These are phyloP conservation scores for Agapanthus africanus DNA, from an alignment of 106 monocot genomes.

Conservation along the genomic window DNA sequence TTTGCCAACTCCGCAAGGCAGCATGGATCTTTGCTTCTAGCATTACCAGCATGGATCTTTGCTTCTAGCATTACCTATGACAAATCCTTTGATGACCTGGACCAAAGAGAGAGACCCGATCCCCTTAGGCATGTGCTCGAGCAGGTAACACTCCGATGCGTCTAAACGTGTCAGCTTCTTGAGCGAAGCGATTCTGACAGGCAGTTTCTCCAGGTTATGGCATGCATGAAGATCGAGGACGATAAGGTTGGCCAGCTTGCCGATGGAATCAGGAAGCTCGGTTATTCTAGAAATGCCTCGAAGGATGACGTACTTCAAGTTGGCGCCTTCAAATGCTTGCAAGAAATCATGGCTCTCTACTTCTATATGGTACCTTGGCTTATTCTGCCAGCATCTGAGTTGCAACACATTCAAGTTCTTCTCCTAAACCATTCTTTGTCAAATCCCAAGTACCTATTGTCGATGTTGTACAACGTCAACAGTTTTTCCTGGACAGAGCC, in stretches of 20 bases:
- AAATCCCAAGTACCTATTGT: conserved; percentile 4
- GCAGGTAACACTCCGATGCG: conserved; percentile 24
- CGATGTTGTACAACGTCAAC: conserved; percentile 12
- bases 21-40: background rate
- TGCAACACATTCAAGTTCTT: conserved; percentile 7
- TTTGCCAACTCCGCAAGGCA: conserved; percentile 6
- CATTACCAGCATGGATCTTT: too few relatives aligned
- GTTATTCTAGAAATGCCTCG: conserved; percentile 18
- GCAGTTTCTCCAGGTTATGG: conserved; percentile 19
- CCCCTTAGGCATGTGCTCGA: conserved; percentile 13
- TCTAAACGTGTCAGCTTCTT: conserved; percentile 17
- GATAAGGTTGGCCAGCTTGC: conserved; percentile 14
- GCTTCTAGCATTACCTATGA: conserved; percentile 6
- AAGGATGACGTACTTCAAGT: conserved; percentile 21
- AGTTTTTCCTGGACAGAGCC: background rate
- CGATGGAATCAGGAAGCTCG: conserved; percentile 15
- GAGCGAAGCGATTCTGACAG: background rate
- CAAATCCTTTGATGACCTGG: conserved; percentile 23
- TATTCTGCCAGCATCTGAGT: conserved; percentile 12
- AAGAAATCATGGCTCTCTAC: conserved; percentile 1
- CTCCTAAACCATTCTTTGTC: conserved; percentile 6
- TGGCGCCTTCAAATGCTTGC: background rate
- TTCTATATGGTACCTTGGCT: conserved; percentile 11
- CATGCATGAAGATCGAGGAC: conserved; percentile 19
- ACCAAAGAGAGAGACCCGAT: conserved; percentile 10